These are phyloP conservation scores for Daedalea quercina DNA, from an alignment of 768 basidiomycete species.

Conservation along the genomic window DNA sequence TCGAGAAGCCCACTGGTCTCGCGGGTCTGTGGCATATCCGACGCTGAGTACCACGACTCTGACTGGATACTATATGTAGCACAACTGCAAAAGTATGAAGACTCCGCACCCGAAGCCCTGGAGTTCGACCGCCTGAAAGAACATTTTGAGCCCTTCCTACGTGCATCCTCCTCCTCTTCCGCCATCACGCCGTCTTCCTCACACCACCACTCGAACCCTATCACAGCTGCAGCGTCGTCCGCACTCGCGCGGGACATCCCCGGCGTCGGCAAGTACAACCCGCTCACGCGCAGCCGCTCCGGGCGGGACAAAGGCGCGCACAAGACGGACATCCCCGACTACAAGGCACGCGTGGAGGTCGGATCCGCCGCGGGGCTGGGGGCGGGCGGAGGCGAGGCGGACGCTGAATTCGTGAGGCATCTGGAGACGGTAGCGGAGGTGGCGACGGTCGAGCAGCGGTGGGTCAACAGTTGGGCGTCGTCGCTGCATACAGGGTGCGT, in stretches of 20 bases:
- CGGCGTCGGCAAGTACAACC: constrained; percentile 74
- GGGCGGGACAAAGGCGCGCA: constrained; percentile 59
- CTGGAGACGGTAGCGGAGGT: constrained; percentile 58
- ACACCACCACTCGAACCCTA: constrained; percentile 74
- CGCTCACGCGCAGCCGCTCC: constrained; percentile 40
- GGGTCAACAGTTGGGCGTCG: constrained; percentile 73
- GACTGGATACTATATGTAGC: constrained; percentile 38
- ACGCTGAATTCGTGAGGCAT: constrained; percentile 64
- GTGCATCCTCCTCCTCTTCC: constrained; percentile 74
- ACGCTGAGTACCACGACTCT: too few relatives aligned
- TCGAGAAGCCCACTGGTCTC: constrained; percentile 95
- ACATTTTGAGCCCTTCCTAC: constrained; percentile 93
- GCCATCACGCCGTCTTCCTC: constrained; percentile 50
- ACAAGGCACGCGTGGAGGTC: constrained; percentile 65
- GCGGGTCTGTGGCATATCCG: constrained; percentile 51
- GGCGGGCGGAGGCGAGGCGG: constrained; percentile 56
- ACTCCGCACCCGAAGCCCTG: constrained; percentile 73
- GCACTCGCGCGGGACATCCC: constrained; percentile 86
- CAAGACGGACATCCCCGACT: constrained; percentile 74
- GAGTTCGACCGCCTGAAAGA: constrained; percentile 95
- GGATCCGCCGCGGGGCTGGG: constrained; percentile 45
- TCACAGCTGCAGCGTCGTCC: constrained; percentile 84
- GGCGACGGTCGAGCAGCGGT: constrained; percentile 70
- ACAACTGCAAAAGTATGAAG: constrained; percentile 87
- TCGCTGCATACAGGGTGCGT: constrained; percentile 61